Evolutionary conservation across 164 flowering plant species (phyloP).

Genomic region (Chloranthus sessilifolius): DNA sequence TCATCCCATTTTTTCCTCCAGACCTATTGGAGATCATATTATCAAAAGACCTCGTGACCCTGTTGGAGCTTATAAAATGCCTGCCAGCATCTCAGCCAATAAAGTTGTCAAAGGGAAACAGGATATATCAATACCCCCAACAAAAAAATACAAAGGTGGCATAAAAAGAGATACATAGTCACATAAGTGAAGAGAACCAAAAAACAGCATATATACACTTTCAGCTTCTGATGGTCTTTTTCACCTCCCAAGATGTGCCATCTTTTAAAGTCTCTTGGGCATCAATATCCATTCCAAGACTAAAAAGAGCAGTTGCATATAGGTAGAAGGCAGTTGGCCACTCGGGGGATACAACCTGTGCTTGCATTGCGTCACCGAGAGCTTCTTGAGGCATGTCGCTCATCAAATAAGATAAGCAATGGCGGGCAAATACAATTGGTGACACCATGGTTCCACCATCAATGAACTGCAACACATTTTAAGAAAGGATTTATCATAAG

Average conservation of each 20-base stretch:
- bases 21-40: too few species aligned
- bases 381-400: conserved; percentile 68
- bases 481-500: too few species aligned
- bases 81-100: too few species aligned
- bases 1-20: too few species aligned
- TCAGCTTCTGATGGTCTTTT: conserved; percentile 36
- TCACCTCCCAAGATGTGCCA: conserved; percentile 58
- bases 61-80: too few species aligned
- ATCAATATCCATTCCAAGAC: conserved; percentile 73
- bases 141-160: too few species aligned
- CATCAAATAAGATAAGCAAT: conserved; percentile 76
- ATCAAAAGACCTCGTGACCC: too few species aligned
- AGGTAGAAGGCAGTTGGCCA: conserved; percentile 81
- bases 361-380: conserved; percentile 79
- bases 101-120: too few species aligned
- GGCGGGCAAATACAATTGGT: conserved; percentile 71
- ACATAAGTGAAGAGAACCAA: background rate
- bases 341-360: conserved; percentile 59
- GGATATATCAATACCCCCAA: too few species aligned
- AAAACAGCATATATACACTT: conserved; percentile 22
- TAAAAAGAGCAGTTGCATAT: conserved; percentile 65
- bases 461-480: conserved; percentile 68
- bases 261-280: too few species aligned
- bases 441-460: conserved; percentile 81
- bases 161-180: too few species aligned